Evolutionary conservation across 768 basidiomycete species (phyloP), one percentile per base, ranked within the genome.

Genomic region (Tricholomella constricta): DNA sequence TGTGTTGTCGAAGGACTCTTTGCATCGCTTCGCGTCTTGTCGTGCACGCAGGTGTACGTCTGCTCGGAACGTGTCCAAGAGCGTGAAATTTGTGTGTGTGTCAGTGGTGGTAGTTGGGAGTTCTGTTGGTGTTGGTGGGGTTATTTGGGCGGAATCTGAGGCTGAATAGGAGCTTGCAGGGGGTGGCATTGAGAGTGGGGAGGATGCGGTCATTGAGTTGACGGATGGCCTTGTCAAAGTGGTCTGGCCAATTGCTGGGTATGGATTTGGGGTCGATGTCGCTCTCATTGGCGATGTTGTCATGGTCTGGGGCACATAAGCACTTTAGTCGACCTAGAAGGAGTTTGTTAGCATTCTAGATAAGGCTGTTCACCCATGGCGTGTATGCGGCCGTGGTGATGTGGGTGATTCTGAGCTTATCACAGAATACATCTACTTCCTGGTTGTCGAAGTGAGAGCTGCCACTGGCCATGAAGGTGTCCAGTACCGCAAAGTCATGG

Each of bases 391-490:
- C 37, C 15, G 34, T 35, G 29, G 34, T 25, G n/a, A 42, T 40
- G 41, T 40, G 38, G 10, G 40, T 51, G 41, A 62, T 62, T 0
- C 60, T 54, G 7, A 54, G 25, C 17, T 46, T 15, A 2, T 57
- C 53, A 45, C 73, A 78, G 48, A 60, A 59, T 1, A 52, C 61
- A 0, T 41, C 6, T 0, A 78, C 65, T 6, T 72, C 68, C 6
- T 51, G 17, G 42, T 42, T 25, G 3, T 40, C 23, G 40, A 50
- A 7, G 48, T 60, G 45, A 6, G 22, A 11, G 5, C 52, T 11
- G 1, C 36, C 31, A 14, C 48, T 37, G 5, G 37, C 29, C 71
- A 76, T 74, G 46, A 77, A 63, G 1, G 62, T 62, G 35, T 74
- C 67, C 0, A 68, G 61, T 0, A 56, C 32, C 1, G 46, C 25